Conservation (phyloP, 2,329 filamentous ascomycete genomes). For the Fusarium agapanthi region DNA sequence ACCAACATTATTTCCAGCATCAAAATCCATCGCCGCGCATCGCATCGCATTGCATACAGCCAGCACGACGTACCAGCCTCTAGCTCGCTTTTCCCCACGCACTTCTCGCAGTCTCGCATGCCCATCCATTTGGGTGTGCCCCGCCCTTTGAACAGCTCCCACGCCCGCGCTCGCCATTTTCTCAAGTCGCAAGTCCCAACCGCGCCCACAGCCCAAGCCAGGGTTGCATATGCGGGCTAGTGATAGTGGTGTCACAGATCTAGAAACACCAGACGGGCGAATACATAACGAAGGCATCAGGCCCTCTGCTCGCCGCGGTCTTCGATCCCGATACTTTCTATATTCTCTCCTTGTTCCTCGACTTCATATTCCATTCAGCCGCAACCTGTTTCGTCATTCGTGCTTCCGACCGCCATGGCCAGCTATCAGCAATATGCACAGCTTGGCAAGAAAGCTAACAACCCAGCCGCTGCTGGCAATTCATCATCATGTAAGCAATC, state of each 20-base stretch:
- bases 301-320: background rate
- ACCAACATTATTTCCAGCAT: background rate
- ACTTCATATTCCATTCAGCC: background rate
- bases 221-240: conserved; percentile 30
- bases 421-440: conserved; percentile 43
- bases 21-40: background rate
- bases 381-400: background rate
- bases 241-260: conserved; percentile 30
- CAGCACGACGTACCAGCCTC: conserved; percentile 9
- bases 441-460: conserved; percentile 37
- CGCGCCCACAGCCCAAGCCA: conserved; percentile 11
- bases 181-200: background rate
- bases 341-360: background rate
- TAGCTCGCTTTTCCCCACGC: conserved; percentile 7
- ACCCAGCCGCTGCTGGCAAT: conserved; percentile 35
- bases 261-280: conserved; percentile 7
- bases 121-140: conserved; percentile 5
- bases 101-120: background rate
- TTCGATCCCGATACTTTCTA: background rate
- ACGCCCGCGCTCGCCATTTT: conserved; percentile 14
- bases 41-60: background rate
- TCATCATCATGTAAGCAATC: conserved; percentile 21
- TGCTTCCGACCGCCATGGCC: conserved; percentile 34
- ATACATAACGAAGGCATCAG: conserved; percentile 31
- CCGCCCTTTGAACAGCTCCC: conserved; percentile 16